These are phyloP conservation scores for Syncephalastrum monosporum DNA, from an alignment of 371 early-diverging fungal species.

Conservation along the genomic window DNA sequence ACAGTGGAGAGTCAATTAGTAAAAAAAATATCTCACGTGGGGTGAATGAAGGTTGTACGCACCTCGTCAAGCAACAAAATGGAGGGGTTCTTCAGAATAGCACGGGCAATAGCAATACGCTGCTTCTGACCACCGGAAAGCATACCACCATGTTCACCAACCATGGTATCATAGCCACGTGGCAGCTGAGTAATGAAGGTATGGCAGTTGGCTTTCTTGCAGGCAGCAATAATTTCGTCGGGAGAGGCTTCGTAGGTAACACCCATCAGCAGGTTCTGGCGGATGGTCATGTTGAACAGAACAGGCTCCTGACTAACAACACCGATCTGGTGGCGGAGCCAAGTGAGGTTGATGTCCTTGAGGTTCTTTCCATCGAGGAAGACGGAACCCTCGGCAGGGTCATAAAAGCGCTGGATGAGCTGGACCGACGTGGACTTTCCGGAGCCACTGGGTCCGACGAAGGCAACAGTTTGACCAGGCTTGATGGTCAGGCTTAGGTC, in stretches of 20 bases:
- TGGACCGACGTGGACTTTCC: constrained; percentile 88
- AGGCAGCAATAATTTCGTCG: constrained; percentile 57
- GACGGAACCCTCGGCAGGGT: constrained; percentile 60
- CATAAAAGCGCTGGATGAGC: constrained; percentile 88
- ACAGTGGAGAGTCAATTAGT: constrained; percentile 21
- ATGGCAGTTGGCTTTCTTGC: constrained; percentile 69
- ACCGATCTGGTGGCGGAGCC: constrained; percentile 75
- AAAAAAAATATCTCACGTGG: constrained; percentile 15
- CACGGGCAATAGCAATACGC: constrained; percentile 40
- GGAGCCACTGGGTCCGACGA: constrained; percentile 81
- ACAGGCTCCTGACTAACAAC: constrained; percentile 87
- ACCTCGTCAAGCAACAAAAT: constrained; percentile 36
- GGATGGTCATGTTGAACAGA: constrained; percentile 76
- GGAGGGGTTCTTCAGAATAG: constrained; percentile 29
- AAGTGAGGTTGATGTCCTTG: constrained; percentile 61
- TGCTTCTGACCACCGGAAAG: constrained; percentile 77
- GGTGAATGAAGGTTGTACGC: neutral
- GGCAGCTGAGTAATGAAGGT: constrained; percentile 74
- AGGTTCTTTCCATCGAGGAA: constrained; percentile 68
- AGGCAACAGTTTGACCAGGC: constrained; percentile 73
- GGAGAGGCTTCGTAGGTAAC: constrained; percentile 39
- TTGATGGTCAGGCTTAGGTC: constrained; percentile 56
- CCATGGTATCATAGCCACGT: constrained; percentile 67
- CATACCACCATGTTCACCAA: constrained; percentile 64
- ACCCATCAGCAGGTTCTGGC: constrained; percentile 75